Evolutionary conservation across 371 early-diverging fungal genomes (phyloP).

Genomic region (Mortierella sp.): DNA sequence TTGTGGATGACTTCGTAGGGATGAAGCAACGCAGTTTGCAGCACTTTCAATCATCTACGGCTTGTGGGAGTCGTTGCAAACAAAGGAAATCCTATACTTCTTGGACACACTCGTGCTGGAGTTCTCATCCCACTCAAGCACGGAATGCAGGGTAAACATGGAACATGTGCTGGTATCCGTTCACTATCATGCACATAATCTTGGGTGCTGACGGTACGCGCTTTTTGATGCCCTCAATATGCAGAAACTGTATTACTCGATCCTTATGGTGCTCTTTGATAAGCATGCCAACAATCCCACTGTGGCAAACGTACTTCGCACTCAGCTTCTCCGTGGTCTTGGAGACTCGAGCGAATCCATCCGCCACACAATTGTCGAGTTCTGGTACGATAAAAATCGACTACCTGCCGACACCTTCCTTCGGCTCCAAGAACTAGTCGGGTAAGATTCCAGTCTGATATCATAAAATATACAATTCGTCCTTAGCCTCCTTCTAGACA

Average conservation of each 20-base stretch:
- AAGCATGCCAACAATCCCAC: slow-evolving; percentile 4
- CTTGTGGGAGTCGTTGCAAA: slow-evolving; percentile 54
- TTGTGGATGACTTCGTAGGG: too few relatives aligned
- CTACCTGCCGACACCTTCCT: slow-evolving; percentile 58
- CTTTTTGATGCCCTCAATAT: too few relatives aligned
- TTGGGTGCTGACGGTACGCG: too few relatives aligned
- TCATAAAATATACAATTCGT: too few relatives aligned
- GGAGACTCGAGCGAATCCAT: slow-evolving; percentile 64
- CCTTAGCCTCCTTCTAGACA: too few relatives aligned
- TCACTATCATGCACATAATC: too few relatives aligned
- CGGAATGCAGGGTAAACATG: slow-evolving; percentile 66
- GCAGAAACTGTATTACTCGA: slow-evolving; percentile 62
- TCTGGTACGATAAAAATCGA: slow-evolving; percentile 56
- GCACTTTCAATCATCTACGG: slow-evolving; percentile 63
- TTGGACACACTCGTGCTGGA: slow-evolving; percentile 52
- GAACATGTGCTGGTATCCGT: too few relatives aligned
- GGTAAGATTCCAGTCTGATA: too few relatives aligned
- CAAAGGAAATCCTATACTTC: slow-evolving; percentile 57
- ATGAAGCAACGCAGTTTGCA: slow-evolving; percentile 68
- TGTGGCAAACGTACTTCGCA: slow-evolving; percentile 54
- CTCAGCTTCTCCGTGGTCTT: slow-evolving; percentile 67
- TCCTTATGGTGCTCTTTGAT: slow-evolving; percentile 54
- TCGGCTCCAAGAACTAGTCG: slow-evolving; percentile 57
- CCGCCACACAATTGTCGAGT: slow-evolving; percentile 60
- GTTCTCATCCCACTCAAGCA: slow-evolving; percentile 57